These are phyloP conservation scores for Solanum hybrid DNA, from an alignment of 305 asterid genomes.

Conservation along the genomic window DNA sequence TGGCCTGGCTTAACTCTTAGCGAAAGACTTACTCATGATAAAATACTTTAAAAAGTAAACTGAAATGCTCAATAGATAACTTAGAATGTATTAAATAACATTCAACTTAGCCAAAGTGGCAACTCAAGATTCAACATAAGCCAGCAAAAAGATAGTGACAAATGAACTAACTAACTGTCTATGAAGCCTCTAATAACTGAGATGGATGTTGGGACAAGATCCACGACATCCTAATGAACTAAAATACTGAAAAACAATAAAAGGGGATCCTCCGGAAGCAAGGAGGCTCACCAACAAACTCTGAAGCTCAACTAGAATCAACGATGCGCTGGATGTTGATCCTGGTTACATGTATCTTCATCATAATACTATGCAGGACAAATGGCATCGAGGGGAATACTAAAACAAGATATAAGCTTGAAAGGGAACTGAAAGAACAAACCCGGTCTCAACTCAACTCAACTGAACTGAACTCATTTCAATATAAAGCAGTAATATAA, in stretches of 20 bases:
- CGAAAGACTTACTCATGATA: not conserved
- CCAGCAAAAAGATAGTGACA: not conserved
- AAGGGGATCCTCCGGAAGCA: not conserved
- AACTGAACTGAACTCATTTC: not conserved
- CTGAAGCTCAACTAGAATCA: not conserved
- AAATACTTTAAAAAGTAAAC: not conserved
- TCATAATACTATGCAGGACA: not conserved
- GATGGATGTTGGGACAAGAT: not conserved
- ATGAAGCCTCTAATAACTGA: not conserved
- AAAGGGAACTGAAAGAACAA: not conserved
- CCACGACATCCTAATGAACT: not conserved
- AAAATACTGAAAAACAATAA: too few species aligned
- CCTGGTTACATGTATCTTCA: not conserved
- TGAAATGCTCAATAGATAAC: not conserved
- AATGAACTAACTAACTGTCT: not conserved
- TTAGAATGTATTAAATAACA: not conserved
- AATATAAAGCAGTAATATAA: not conserved
- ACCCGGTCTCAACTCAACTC: not conserved
- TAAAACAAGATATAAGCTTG: not conserved
- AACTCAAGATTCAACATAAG: not conserved
- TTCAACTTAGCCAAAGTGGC: not conserved
- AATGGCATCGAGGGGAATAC: not conserved
- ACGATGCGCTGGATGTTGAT: not conserved
- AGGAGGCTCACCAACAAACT: not conserved
- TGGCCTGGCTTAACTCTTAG: not conserved